These are phyloP conservation scores for Cyberlindnera nakhonratchasimensis DNA, from an alignment of 805 yeast species.

Conservation along the genomic window DNA sequence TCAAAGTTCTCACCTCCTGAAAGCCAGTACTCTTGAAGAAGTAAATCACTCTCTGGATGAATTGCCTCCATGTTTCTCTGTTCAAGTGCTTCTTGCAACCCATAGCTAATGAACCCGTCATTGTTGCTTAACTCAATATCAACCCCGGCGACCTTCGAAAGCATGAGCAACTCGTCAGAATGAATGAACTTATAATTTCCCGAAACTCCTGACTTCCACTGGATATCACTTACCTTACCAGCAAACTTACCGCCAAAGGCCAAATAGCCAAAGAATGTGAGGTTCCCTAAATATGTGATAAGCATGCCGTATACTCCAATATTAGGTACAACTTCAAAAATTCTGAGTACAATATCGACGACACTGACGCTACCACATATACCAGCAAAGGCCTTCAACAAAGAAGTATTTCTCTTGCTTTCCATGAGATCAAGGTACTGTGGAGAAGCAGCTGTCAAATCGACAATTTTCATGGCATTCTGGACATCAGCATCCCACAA, in stretches of 20 bases:
- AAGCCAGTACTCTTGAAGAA: slow-evolving; percentile 82
- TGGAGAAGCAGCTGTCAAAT: slow-evolving; percentile 55
- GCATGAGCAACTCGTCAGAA: slow-evolving; percentile 66
- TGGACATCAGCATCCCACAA: slow-evolving; percentile 17
- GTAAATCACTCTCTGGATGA: slow-evolving; percentile 60
- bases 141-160: slow-evolving; percentile 59
- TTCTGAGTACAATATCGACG: slow-evolving; percentile 44
- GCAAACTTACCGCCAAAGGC: slow-evolving; percentile 47
- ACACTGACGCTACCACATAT: slow-evolving; percentile 37
- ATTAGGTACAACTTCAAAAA: slow-evolving; percentile 21
- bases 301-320: slow-evolving; percentile 44
- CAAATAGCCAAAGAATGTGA: slow-evolving; percentile 44
- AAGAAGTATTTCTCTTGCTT: slow-evolving; percentile 31
- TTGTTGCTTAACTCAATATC: slow-evolving; percentile 35
- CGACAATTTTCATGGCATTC: slow-evolving; percentile 54
- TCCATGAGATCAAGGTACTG: slow-evolving; percentile 42
- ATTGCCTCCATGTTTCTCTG: slow-evolving; percentile 11
- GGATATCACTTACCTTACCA: slow-evolving; percentile 51
- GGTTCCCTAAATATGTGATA: slow-evolving; percentile 45
- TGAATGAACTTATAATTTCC: slow-evolving; percentile 61
- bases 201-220: slow-evolving; percentile 64
- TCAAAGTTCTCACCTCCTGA: slow-evolving; percentile 82
- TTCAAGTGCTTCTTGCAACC: slow-evolving; percentile 12
- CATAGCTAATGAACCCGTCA: slow-evolving; percentile 20
- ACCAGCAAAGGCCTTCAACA: slow-evolving; percentile 33